Conservation (phyloP, 345 rosid species). For the Lenwebbia sp. region DNA sequence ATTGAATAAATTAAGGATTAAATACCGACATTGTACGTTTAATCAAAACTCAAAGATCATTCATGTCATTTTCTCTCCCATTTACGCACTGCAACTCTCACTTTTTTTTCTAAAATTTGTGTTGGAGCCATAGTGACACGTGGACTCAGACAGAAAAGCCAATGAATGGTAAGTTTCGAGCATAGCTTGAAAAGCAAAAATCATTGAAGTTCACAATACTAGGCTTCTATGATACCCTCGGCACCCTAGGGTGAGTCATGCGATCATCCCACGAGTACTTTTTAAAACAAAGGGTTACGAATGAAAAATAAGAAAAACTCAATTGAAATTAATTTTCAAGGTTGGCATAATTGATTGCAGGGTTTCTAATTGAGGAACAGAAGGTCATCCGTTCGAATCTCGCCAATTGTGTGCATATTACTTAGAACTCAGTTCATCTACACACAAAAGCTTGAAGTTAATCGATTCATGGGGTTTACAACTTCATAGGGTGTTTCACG, state of each 20-base stretch:
- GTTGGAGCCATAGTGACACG: neutral
- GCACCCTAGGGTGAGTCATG: no score
- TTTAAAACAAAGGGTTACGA: neutral
- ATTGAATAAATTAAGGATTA: no score
- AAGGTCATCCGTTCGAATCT: neutral
- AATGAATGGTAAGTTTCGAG: neutral
- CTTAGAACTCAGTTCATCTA: no score
- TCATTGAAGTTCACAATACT: neutral
- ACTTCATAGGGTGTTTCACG: neutral
- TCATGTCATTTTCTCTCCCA: no score
- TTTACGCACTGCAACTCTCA: no score
- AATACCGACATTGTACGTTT: no score
- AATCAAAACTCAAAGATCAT: no score
- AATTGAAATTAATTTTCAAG: neutral
- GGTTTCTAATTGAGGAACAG: neutral
- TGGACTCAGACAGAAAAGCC: neutral
- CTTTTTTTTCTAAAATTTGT: no score
- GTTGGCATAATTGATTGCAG: neutral
- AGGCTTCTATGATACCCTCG: no score
- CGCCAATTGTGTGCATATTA: accelerated
- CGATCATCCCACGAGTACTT: no score
- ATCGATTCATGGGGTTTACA: neutral
- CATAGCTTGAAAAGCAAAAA: neutral
- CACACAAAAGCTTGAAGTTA: accelerated
- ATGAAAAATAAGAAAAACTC: neutral